Percentiles rank a stretch among this genome's conserved stretches.
Evolutionary conservation across 2,329 filamentous ascomycete genomes (phyloP).

Genomic region (Aspergillus ustus): DNA sequence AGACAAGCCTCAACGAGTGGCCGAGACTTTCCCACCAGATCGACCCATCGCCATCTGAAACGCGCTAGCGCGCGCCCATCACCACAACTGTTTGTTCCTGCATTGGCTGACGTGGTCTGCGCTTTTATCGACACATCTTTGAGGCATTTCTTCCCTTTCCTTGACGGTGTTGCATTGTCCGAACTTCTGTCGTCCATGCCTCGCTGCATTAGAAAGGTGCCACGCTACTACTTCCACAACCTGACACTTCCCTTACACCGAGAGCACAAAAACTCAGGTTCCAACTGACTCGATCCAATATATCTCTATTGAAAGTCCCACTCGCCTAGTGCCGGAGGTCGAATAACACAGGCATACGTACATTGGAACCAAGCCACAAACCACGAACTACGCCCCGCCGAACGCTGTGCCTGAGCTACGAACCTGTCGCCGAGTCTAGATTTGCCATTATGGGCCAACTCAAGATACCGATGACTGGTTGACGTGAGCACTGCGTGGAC

Average conservation of each 20-base stretch:
- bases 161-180: background rate
- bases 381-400: background rate
- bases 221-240: background rate
- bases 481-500: background rate
- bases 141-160: background rate
- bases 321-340: background rate
- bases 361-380: background rate
- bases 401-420: background rate
- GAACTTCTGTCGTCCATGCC: background rate
- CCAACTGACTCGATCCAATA: background rate
- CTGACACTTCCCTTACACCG: background rate
- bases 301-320: background rate
- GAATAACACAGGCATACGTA: background rate
- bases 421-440: background rate
- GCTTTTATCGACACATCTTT: background rate
- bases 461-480: background rate
- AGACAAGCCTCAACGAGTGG: conserved; percentile 1
- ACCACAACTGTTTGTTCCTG: conserved; percentile 9
- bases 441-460: background rate
- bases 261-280: background rate
- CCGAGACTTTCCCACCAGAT: background rate
- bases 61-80: conserved; percentile 3
- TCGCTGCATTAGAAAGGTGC: background rate
- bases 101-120: conserved; percentile 14
- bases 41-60: conserved; percentile 10